A percentile compares a stretch with the other conserved stretches of the same genome.
phyloP scores from a whole-genome alignment of 148 eudicot genomes.

The Camellia japonica region DNA sequence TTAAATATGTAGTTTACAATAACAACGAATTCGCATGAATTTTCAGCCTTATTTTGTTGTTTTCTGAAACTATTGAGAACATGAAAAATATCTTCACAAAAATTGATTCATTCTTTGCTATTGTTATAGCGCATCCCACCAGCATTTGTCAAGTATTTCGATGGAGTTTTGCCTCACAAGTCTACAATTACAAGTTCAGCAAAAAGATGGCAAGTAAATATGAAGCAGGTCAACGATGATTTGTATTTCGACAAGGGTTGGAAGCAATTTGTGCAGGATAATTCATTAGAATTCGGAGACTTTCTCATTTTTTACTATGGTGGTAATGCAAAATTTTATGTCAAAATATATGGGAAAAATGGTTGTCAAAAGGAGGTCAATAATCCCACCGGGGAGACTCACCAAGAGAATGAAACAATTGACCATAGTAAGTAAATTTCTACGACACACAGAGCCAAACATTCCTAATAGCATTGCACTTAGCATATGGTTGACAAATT shows the following conservation, averaged over 20 bases:
- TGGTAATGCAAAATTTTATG: slow-evolving; percentile 10
- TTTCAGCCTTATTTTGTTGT: no score
- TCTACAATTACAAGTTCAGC: slow-evolving; percentile 8
- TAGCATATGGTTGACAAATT: not conserved
- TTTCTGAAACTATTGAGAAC: no score
- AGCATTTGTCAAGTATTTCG: slow-evolving; percentile 8
- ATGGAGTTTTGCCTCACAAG: slow-evolving; percentile 8
- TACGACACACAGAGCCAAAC: no score
- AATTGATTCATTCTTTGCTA: not conserved
- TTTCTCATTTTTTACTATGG: slow-evolving; percentile 20
- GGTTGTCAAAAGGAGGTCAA: slow-evolving; percentile 11
- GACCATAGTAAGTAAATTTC: not conserved
- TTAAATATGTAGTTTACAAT: no score
- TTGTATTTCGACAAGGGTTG: slow-evolving; percentile 19
- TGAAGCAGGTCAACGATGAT: not conserved
- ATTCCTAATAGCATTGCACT: no score
- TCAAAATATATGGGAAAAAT: slow-evolving; percentile 12
- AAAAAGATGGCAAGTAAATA: slow-evolving; percentile 17
- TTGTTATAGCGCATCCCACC: slow-evolving; percentile 17
- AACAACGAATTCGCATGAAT: no score
- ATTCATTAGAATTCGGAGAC: slow-evolving; percentile 18
- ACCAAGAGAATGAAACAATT: not conserved
- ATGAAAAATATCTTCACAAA: no score
- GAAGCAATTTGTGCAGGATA: slow-evolving; percentile 18
- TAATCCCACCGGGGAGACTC: not conserved